Base-by-base conservation (phyloP, 164 flowering plant species). In the Euptelea pleiosperma region DNA sequence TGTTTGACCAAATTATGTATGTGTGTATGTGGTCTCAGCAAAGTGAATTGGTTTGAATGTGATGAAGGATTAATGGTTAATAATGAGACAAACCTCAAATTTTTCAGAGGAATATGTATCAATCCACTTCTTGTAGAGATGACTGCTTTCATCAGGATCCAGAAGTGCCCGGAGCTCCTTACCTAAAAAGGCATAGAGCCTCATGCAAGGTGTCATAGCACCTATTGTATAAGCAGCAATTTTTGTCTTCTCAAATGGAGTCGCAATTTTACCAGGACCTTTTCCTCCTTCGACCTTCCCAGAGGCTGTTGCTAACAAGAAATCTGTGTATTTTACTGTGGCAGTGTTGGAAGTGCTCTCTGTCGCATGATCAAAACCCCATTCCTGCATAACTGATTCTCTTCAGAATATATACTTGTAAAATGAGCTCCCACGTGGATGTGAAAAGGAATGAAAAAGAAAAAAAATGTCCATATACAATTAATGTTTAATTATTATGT, bases 171-270 rank as follows among this genome's bases (percentile, higher is more conserved):
- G 64, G 46, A 89, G 69, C 68, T 87, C 90, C 75, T 78, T 81
- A 29, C 90, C 96, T 1, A 92, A 57, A 69, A 65, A 86, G 28
- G 96, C 91, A 76, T 86, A 86, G n/a, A 92, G 76, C 67, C 82
- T 86, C 94, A 86, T 82, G 76, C 94, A 86, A 35, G 98, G 98
- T 42, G 90, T 75, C 89, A 89, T 79, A 49, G 98, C 94, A 69
- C 96, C 92, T 25, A 93, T 66, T 37, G 95, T 83, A 55, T 93
- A 93, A 48, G 99, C 95, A 24, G 99, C 96, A 70, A 90, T 65
- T 75, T 88, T 93, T 14, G 99, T 90, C 71, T 79, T 90, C 60
- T 93, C 97, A 78, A 93, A 93, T 33, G 99, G 99, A 54, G 97
- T 93, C 15, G 86, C 89, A 68, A 88, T 89, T 75, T 78, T 86